Base-by-base conservation (phyloP, 108 stramenopile species). In the Cyclostephanos invisitatus region DNA sequence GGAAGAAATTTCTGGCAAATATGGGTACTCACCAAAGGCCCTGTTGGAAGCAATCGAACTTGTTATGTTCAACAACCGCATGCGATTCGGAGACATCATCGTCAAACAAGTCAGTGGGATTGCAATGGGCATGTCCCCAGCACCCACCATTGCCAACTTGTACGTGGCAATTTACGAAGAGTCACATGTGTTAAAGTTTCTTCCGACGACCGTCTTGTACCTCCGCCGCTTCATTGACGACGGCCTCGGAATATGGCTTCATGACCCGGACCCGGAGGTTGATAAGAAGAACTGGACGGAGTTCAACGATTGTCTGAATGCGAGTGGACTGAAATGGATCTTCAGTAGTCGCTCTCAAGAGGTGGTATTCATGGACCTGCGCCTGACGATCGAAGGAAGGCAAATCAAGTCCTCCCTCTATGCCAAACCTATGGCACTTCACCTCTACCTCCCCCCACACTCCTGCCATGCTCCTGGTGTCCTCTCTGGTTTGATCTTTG, bases 321-420 rank as follows among this genome's bases (percentile, higher is more conserved):
- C 18, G 0, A 32, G 58, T n/a, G 67, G 72, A 21, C 32, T 73
- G 0, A 14, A 29, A 9, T 73, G 72, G 72, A 68, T 29, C 3
- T 73, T 57, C 27, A 64, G 56, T 12, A 17, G 18, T 5, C 72
- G 35, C n/a, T 24, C 22, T 5, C 9, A 66, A 22, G 21, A 62
- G 11, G 62, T 70, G 3, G 63, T 54, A 36, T 77, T 77, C 70
- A 77, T 77, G 76, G 70, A 77, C 40, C 28, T 77, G 20, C 61
- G 18, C 35, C 54, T 73, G n/a, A 17, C 36, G 2, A 73, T 73
- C 7, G 28, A 27, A 7, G 14, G 20, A 2, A 17, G 5, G 2
- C 5, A 42, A 10, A 55, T 73, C 4, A 22, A 15, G 10, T 67
- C 72, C 14, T 42, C 29, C 22, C 72, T 73, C 42, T 73, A 71